Evolutionary conservation across 257 asterid species (phyloP), one percentile per base, ranked within the genome.

Genomic region (Phtheirospermum japonicum): DNA sequence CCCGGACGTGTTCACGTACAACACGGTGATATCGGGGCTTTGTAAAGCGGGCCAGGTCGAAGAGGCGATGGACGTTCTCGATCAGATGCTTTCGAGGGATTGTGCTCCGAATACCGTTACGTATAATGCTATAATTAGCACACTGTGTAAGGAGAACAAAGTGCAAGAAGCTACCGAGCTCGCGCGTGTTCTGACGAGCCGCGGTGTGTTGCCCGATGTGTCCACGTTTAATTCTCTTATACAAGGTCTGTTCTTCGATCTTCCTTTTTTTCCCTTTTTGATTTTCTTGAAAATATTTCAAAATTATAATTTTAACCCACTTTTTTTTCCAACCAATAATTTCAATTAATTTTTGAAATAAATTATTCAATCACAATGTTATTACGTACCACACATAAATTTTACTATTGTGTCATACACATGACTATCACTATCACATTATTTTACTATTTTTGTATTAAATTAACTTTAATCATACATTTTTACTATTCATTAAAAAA

Each of bases 81-180:
- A 78, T 63, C 93, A 79, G 77, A 92, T 92, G 96, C 71, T 92
- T 68, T 57, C 83, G 2, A 80, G 93, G 69, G 85, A 75, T 40
- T 83, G 90, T 69, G 70, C 83, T 23, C 97, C 93, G 2, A 86
- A 85, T 64, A 76, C 88, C 0, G 82, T 86, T 71, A 85, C 99
- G 0, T 92, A 92, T 57, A 86, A 92, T 56, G 72, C 86, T 55
- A 74, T 92, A 54, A 89, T 92, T 26, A 82, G 85, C 79, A 76
- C 93, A 13, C 61, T 89, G 73, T 88, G 95, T 60, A 89, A 83
- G 75, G 89, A 80, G 69, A 92, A 89, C 63, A 85, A 68, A 67
- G 87, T 92, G 65, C 71, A 77, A 57, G 93, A 86, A 82, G 99
- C 99, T 34, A 83, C 86, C 0, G 85, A 83, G 73, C 85, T 92